These are phyloP conservation scores for Melastoma malabathricum DNA, from an alignment of 345 rosid genomes.

Conservation along the genomic window DNA sequence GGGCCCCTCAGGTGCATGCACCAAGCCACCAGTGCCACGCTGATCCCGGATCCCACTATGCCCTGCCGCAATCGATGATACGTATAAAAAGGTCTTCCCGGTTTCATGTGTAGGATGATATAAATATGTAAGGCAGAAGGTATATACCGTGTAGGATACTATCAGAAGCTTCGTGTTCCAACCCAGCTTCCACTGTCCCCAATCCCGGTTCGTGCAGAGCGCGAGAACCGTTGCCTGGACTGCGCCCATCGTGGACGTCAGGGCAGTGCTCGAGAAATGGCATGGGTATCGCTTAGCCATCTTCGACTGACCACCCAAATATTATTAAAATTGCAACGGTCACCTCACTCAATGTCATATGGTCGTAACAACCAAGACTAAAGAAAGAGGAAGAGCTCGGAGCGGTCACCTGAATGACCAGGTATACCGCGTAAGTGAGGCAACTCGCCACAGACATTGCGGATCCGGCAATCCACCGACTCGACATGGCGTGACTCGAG, in stretches of 20 bases:
- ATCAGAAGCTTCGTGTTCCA: constrained; percentile 18
- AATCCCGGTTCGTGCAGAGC: constrained; percentile 14
- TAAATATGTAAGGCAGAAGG: neutral
- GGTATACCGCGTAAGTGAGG: neutral
- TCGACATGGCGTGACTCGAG: too few species aligned
- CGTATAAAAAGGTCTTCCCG: neutral
- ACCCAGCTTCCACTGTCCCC: constrained; percentile 22
- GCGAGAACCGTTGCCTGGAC: constrained; percentile 8
- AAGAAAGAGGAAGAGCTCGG: neutral
- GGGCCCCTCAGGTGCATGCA: constrained; percentile 22
- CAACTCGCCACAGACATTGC: constrained; percentile 6
- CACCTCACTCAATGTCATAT: neutral
- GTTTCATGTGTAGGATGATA: neutral
- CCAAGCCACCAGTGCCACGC: constrained; percentile 14
- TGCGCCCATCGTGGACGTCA: constrained; percentile 6
- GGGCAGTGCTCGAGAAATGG: constrained; percentile 5
- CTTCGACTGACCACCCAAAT: constrained; percentile 4
- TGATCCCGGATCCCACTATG: constrained; percentile 14
- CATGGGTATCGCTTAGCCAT: constrained; percentile 1
- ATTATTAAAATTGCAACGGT: neutral
- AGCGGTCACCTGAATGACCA: constrained; percentile 6
- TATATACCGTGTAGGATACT: constrained; percentile 12
- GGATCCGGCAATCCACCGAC: neutral
- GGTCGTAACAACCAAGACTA: neutral
- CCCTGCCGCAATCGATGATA: constrained; percentile 8